A percentile compares a stretch with the other conserved stretches of the same genome.
Conservation (phyloP, 73 alveolate species). For the Paramecium sonneborni region DNA sequence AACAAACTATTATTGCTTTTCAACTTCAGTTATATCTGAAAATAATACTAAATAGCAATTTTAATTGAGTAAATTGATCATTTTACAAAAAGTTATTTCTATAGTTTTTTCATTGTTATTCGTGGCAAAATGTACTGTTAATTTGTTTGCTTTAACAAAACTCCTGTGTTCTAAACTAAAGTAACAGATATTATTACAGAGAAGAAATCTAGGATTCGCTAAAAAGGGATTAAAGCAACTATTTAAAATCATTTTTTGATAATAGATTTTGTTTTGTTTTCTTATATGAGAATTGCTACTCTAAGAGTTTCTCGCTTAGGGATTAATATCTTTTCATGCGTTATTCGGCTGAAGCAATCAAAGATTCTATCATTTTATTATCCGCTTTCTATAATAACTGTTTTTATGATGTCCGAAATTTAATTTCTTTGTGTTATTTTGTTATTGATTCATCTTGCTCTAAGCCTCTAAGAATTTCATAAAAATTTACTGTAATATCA, state of each 20-base stretch:
- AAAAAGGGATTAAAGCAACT: not conserved
- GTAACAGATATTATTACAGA: not conserved
- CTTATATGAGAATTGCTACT: not conserved
- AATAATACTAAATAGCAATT: not conserved
- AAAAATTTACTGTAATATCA: not conserved
- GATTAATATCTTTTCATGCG: not conserved
- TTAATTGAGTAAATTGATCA: not conserved
- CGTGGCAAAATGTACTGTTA: not conserved
- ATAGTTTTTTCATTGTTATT: not conserved
- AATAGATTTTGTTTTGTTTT: not conserved
- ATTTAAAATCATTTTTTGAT: not conserved
- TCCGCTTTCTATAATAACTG: not conserved
- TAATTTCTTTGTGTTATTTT: not conserved
- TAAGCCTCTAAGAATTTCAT: not conserved
- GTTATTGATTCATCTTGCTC: not conserved
- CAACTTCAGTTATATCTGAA: not conserved
- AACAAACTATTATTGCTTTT: not conserved
- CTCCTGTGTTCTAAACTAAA: conserved; percentile 26
- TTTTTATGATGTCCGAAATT: not conserved
- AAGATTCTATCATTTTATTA: not conserved
- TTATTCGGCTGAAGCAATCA: not conserved
- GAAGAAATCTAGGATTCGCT: not conserved
- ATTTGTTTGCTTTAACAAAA: not conserved
- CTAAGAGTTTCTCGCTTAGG: not conserved
- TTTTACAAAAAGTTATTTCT: not conserved